phyloP scores from a whole-genome alignment of 257 asterid species.

The Jacaranda mimosifolia region DNA sequence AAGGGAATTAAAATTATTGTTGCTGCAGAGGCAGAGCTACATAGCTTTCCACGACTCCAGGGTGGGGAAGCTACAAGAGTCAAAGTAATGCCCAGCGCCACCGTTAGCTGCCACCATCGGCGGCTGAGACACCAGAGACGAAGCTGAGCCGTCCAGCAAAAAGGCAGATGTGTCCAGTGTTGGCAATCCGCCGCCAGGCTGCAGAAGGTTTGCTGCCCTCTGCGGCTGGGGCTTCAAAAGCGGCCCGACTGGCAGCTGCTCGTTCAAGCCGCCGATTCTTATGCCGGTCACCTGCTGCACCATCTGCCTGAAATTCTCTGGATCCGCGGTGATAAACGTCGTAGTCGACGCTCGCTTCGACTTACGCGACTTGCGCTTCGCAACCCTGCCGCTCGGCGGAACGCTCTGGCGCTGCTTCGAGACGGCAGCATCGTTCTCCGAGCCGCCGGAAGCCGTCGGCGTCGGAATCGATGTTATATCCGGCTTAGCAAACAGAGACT shows the following conservation, averaged over 20 bases:
- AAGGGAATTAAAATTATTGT: background rate
- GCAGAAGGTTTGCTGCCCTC: conserved; percentile 11
- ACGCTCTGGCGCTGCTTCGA: conserved; percentile 43
- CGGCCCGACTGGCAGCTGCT: conserved; percentile 12
- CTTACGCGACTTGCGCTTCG: conserved; percentile 80
- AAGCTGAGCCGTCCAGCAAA: conserved; percentile 34
- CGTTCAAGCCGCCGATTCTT: conserved; percentile 33
- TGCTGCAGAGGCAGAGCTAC: conserved; percentile 4
- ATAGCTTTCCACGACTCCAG: conserved; percentile 61
- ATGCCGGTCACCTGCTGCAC: conserved; percentile 69
- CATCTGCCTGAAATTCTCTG: conserved; percentile 59
- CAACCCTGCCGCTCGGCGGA: conserved; percentile 57
- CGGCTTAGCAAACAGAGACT: conserved; percentile 40
- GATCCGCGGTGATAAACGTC: conserved; percentile 60
- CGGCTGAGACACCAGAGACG: conserved; percentile 31
- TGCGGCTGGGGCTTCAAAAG: conserved; percentile 34
- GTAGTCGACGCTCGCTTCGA: conserved; percentile 57
- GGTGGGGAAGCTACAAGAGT: conserved; percentile 64
- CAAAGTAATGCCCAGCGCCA: conserved; percentile 42
- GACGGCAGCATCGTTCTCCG: conserved; percentile 58
- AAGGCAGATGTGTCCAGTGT: conserved; percentile 52
- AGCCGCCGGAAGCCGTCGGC: conserved; percentile 63
- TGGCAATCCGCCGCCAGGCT: conserved; percentile 37
- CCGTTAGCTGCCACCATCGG: conserved; percentile 27
- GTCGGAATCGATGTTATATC: conserved; percentile 48